Base-by-base conservation (phyloP, 805 yeast species). In the Monosporozyma aquatica region DNA sequence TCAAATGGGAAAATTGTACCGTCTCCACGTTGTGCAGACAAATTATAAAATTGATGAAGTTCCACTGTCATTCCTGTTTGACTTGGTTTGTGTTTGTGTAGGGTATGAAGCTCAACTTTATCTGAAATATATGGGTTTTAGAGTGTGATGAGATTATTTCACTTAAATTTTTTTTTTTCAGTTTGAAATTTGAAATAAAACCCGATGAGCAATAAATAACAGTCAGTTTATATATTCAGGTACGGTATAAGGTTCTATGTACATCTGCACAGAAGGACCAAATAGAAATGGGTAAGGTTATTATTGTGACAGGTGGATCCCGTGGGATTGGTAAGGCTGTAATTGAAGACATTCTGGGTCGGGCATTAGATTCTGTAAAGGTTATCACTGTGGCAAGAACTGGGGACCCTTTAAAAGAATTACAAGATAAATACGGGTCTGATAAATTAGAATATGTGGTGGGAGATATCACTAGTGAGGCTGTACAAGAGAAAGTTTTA, bases 301-400 rank as follows among this genome's bases (percentile, higher is more conserved):
- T 73, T 11, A 58, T 76, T 11, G 71, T 79, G 1, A 78, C 84
- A 0, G 84, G 86, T 28, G 80, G 78, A 6, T 78, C 86, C 2
- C 71, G 75, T 58, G 80, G 97, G 5, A 81, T 90, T 54, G 98
- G 98, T 2, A 74, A 70, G n/a, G 72, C 87, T 1, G 77, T 82
- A 50, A 86, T 81, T 3, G 70, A 73, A 29, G 62, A 75, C 15
- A 62, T 87, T 1, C 37, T 59, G 29, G 11, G 44, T 54, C 3
- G 52, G 62, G 3, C 51, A 65, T 0, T 48, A 56, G 11, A 66
- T 67, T 29, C 74, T 84, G 74, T 84, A 5, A 72, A 84, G 10
- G 87, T 87, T 0, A 48, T 52, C 18, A 62, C 62, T 30, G 75
- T 86, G 23, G 89, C 95, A 0, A 74, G 97, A 52, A 68, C 84